phyloP scores from a whole-genome alignment of 129 eudicot species.

The Tagetes erecta region DNA sequence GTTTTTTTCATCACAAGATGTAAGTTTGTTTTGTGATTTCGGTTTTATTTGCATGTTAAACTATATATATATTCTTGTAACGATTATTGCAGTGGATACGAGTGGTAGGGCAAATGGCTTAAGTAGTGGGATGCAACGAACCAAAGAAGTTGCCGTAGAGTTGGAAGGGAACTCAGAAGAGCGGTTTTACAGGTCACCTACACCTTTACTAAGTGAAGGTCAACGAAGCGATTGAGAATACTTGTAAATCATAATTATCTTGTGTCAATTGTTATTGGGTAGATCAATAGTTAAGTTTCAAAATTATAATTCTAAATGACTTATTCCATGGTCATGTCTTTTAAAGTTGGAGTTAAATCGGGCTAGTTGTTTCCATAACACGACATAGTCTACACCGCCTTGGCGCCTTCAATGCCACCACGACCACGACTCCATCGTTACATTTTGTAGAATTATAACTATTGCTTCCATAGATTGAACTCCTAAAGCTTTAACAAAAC shows the following conservation, averaged over 20 bases:
- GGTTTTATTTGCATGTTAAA: not conserved
- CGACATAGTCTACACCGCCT: not conserved
- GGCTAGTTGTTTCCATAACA: not conserved
- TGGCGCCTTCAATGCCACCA: too few relatives aligned
- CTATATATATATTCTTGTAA: not conserved
- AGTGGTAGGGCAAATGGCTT: not conserved
- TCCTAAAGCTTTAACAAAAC: not conserved
- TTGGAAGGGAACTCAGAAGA: constrained; percentile 10
- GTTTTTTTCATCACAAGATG: not conserved
- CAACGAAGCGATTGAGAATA: not conserved
- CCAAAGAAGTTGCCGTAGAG: constrained; percentile 2
- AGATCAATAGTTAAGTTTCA: not conserved
- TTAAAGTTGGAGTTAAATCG: not conserved
- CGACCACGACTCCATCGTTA: too few relatives aligned
- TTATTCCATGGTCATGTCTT: not conserved
- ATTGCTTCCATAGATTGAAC: not conserved
- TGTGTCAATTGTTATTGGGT: not conserved
- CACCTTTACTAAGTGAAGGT: constrained; percentile 22
- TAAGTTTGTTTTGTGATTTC: not conserved
- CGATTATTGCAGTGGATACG: not conserved
- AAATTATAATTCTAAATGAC: not conserved
- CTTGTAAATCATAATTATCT: not conserved
- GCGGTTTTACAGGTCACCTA: constrained; percentile 30
- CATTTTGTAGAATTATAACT: too few relatives aligned
- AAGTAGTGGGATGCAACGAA: constrained; percentile 6